Conservation (phyloP, 2,329 filamentous ascomycete species). For the Colletotrichum cereale region DNA sequence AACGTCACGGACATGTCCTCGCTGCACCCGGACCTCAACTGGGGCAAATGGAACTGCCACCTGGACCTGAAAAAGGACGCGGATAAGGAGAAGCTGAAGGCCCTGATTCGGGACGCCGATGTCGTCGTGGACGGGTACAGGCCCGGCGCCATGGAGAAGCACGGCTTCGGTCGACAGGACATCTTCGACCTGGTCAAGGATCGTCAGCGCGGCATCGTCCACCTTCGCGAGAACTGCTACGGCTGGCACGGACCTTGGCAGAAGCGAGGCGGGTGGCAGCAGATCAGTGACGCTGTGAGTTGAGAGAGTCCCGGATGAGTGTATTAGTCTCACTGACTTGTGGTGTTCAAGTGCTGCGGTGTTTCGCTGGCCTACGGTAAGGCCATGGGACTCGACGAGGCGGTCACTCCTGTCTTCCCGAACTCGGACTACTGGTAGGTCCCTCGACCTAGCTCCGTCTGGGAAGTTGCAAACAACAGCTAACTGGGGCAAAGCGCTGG, state of each 20-base stretch:
- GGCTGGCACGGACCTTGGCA: conserved; percentile 63
- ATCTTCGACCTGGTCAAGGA: conserved; percentile 54
- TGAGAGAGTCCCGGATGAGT: background rate
- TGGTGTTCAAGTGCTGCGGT: conserved; percentile 50
- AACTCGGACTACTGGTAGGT: conserved; percentile 48
- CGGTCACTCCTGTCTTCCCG: conserved; percentile 48
- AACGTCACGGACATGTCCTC: conserved; percentile 55
- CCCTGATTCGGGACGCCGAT: conserved; percentile 61
- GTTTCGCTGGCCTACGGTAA: conserved; percentile 60
- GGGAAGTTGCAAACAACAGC: background rate
- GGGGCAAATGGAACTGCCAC: conserved; percentile 62
- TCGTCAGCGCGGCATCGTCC: conserved; percentile 51
- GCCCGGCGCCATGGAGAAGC: conserved; percentile 60
- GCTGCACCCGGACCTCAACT: conserved; percentile 60
- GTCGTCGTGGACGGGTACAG: conserved; percentile 64
- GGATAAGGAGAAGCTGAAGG: conserved; percentile 33
- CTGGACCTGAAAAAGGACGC: conserved; percentile 54
- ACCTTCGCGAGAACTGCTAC: conserved; percentile 66
- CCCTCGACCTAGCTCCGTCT: fast-evolving
- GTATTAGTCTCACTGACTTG: background rate
- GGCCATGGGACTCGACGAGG: conserved; percentile 52
- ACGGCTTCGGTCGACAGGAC: conserved; percentile 57
- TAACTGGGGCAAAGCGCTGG: conserved; percentile 51
- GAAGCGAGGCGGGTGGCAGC: conserved; percentile 64
- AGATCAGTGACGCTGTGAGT: conserved; percentile 61